Evolutionary conservation across 345 rosid genomes (phyloP).

Genomic region (Ceriops decandra): DNA sequence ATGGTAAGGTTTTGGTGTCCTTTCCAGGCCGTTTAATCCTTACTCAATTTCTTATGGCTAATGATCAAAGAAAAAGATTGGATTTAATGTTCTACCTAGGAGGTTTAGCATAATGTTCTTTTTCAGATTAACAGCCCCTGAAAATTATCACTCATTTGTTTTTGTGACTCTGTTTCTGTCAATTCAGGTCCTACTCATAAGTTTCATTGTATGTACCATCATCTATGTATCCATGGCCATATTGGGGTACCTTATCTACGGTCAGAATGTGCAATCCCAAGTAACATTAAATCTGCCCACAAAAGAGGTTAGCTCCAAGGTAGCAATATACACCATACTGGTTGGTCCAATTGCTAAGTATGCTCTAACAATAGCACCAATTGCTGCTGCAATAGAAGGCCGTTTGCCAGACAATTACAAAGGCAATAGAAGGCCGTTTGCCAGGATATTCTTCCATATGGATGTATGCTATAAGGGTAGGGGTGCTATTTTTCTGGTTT

Average conservation of each 20-base stretch:
- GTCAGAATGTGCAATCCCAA: constrained; percentile 44
- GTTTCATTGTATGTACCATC: constrained; percentile 48
- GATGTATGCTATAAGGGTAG: not conserved
- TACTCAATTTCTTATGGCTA: no score
- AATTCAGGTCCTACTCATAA: constrained; percentile 47
- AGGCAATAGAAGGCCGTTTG: constrained; percentile 32
- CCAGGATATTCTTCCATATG: no score
- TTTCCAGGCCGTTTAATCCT: no score
- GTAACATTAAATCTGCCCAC: constrained; percentile 56
- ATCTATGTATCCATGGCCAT: constrained; percentile 51
- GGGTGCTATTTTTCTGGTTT: not conserved
- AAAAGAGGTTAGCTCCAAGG: constrained; percentile 38
- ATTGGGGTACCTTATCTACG: constrained; percentile 61
- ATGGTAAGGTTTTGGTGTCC: constrained; percentile 16
- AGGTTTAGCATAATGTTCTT: no score
- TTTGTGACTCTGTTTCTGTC: not conserved
- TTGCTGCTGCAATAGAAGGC: constrained; percentile 36
- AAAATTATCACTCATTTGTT: not conserved
- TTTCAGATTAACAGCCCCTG: no score
- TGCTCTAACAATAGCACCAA: constrained; percentile 56
- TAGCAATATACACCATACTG: constrained; percentile 67
- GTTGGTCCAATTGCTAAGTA: constrained; percentile 58
- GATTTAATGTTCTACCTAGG: no score
- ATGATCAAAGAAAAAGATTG: no score
- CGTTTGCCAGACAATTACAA: constrained; percentile 29